Conservation (phyloP, 176 grass and related monocot genomes). For the Chrysopogon serrulatus region DNA sequence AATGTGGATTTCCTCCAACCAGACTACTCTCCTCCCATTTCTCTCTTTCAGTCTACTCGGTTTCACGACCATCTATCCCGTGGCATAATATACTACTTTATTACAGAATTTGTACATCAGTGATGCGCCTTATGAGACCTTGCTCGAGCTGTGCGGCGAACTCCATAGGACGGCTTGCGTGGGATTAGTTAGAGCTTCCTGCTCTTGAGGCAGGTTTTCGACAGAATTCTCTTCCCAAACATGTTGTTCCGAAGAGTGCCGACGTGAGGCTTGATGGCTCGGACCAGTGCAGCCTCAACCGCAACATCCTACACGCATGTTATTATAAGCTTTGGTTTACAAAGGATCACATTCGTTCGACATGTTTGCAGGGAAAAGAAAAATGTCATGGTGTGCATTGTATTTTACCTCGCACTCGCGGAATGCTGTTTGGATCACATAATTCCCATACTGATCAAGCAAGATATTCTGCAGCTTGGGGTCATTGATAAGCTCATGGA, state of each 20-base stretch:
- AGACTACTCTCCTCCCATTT: neutral
- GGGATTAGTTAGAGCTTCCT: constrained; percentile 4
- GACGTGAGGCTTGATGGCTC: constrained; percentile 35
- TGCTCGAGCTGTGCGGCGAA: neutral
- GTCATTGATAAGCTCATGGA: constrained; percentile 52
- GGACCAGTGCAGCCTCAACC: constrained; percentile 21
- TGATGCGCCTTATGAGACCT: neutral
- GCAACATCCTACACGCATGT: constrained; percentile 34
- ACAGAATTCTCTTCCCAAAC: constrained; percentile 59
- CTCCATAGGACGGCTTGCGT: neutral
- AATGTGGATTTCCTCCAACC: constrained; percentile 14
- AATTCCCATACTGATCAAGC: constrained; percentile 61
- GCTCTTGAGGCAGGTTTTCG: constrained; percentile 46
- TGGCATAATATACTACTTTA: neutral
- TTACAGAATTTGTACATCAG: constrained; percentile 4
- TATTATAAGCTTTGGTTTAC: neutral
- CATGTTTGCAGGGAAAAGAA: neutral
- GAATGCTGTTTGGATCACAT: constrained; percentile 71
- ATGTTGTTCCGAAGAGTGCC: constrained; percentile 42
- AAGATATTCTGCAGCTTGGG: constrained; percentile 38
- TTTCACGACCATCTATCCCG: neutral
- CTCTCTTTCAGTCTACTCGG: neutral
- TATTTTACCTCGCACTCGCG: constrained; percentile 35
- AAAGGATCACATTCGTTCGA: neutral
- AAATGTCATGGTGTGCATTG: neutral